phyloP scores from a whole-genome alignment of 345 rosid species.

The Diplotaxis tenuifolia region DNA sequence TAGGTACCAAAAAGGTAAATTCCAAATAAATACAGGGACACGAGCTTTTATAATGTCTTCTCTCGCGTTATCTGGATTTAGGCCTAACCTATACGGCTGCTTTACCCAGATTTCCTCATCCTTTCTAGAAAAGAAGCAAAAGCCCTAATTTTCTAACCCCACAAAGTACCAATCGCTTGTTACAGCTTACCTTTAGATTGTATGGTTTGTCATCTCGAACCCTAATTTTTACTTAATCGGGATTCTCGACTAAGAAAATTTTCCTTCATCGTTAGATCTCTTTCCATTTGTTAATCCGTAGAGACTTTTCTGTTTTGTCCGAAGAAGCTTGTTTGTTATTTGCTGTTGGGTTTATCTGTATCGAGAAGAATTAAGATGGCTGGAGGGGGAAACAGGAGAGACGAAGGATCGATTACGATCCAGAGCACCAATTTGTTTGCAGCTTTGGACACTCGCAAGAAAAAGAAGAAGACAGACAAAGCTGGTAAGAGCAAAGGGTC shows the following conservation, averaged over 20 bases:
- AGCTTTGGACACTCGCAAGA: conserved; percentile 54
- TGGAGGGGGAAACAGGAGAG: conserved; percentile 53
- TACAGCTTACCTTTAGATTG: no score
- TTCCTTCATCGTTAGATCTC: background rate
- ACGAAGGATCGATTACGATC: conserved; percentile 50
- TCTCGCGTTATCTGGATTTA: conserved; percentile 27
- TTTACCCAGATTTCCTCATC: conserved; percentile 32
- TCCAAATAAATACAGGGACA: background rate
- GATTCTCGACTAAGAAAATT: background rate
- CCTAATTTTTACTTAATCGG: conserved; percentile 14
- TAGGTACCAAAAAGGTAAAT: conserved; percentile 18
- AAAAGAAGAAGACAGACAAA: conserved; percentile 57
- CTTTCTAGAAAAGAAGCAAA: background rate
- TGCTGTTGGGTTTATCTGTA: background rate
- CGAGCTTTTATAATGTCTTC: conserved; percentile 19
- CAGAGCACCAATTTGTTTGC: conserved; percentile 61
- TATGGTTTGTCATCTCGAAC: conserved; percentile 9
- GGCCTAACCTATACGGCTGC: conserved; percentile 37
- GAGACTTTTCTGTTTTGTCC: background rate
- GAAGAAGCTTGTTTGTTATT: conserved; percentile 9
- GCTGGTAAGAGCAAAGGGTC: conserved; percentile 41
- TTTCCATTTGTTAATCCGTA: conserved; percentile 18
- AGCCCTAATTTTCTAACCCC: conserved; percentile 16
- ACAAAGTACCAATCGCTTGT: background rate
- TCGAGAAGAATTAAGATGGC: conserved; percentile 39